Base-by-base conservation (phyloP, 192 early-diverging fungal genomes). In the Phycomyces blakesleeanus region DNA sequence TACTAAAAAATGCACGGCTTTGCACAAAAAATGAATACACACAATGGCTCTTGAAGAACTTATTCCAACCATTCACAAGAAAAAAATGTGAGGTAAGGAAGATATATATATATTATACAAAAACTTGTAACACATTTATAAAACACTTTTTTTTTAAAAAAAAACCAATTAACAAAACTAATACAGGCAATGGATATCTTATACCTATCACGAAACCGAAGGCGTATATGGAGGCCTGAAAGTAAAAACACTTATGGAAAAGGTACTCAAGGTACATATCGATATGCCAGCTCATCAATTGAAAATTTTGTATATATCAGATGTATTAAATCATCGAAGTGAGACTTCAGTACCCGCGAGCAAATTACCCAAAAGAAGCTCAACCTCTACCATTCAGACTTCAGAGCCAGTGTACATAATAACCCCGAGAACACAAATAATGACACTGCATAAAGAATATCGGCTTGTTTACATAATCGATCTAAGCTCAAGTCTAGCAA, bases 381-480 rank as follows among this genome's bases (percentile, higher is more conserved):
- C 29, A 7, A 34, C 12, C 24, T 25, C 34, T n/a, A 26, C 12
- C 44, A 61, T 12, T 27, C 59, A 51, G 21, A 27, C 7, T n/a
- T 5, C 5, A 7, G 51, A 63, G n/a, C 68, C 66, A 55, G 7
- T 24, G 7, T 79, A 78, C 49, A 66, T 75, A 49, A 68, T 91
- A 12, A 86, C 84, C 25, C 87, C 90, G 0, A 72, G 83, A 34
- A 87, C 90, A 1, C 77, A 78, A 11, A 84, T 92, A n/a, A 71
- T 82, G 27, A 76, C 78, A 7, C 63, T 89, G 51, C 72, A 78
- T 44, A 69, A 69, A 25, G 76, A 87, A 62, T 84, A 89, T 64
- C 71, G 86, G 1, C 61, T 89, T 10, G 83, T 87, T 3, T 85
- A 88, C 64, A 69, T 90, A 18, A 76, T 92, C 27, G 90, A 92